Base-by-base conservation (phyloP, 2,329 filamentous ascomycete species). In the Penicillium rolfsii region DNA sequence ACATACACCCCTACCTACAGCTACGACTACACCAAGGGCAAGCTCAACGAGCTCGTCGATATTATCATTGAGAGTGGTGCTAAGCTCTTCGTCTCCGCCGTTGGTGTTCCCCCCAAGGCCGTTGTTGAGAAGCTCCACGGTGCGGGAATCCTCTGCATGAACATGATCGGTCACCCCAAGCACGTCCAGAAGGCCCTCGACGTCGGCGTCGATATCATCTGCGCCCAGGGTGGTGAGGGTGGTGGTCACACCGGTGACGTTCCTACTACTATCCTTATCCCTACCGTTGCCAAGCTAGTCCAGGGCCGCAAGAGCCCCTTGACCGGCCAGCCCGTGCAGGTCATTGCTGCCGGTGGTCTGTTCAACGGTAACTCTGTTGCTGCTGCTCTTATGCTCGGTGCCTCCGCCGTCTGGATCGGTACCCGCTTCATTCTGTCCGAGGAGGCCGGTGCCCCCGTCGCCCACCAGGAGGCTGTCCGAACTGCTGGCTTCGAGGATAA, bases 131-230 rank as follows among this genome's bases (percentile, higher is more conserved):
- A 87, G 76, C 88, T 99, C 50, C 95, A 99, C 86, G 86, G 87
- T 74, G 82, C 87, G 73, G 93, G 93, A 69, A 86, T 99, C 70
- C 85, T 96, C 69, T 97, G 96, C 85, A 98, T 98, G 95, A 99
- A 99, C 89, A 99, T 99, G 95, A 93, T 99, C 77, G 95, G 95
- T 69, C 95, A 99, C 85, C 94, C 95, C 75, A 99, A 99, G 88
- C 95, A 99, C 82, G 94, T 97, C 66, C 86, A 92, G 81, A 99
- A 98, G 85, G 96, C 92, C 80, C 85, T 99, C 64, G 92, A 94
- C 54, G 86, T 93, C 61, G 95, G 93, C 67, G 91, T 89, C 70
- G 95, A 99, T 80, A 90, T 99, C 73, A 98, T 99, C 82, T 98
- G 94, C 83, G 95, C 95, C 55, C 95, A 99, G 83, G 95, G 95